phyloP scores from a whole-genome alignment of 805 yeast species.

The Metahyphopichia silvanorum region DNA sequence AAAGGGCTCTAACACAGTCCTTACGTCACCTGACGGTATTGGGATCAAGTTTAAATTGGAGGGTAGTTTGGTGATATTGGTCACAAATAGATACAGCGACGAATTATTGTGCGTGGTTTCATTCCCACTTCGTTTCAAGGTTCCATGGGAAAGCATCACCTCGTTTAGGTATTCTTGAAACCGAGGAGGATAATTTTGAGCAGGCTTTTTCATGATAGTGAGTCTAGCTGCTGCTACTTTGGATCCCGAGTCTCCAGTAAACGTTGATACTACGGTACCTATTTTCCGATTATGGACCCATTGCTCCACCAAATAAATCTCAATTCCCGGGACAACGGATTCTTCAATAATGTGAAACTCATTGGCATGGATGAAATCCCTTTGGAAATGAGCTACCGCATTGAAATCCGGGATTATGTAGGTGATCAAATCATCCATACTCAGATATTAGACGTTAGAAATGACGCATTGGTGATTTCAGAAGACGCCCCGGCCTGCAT shows the following conservation, averaged over 20 bases:
- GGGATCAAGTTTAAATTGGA: slow-evolving; percentile 70
- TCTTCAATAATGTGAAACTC: slow-evolving; percentile 43
- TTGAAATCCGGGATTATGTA: slow-evolving; percentile 56
- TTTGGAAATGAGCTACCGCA: slow-evolving; percentile 46
- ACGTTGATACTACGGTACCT: slow-evolving; percentile 71
- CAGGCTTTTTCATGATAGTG: slow-evolving; percentile 48
- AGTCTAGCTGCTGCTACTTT: slow-evolving; percentile 55
- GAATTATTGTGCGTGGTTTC: not conserved
- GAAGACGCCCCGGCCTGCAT: no score
- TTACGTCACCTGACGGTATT: slow-evolving; percentile 57
- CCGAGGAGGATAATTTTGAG: slow-evolving; percentile 45
- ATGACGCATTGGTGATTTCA: not conserved
- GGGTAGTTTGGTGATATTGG: slow-evolving; percentile 79
- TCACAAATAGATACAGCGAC: slow-evolving; percentile 56
- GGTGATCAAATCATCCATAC: slow-evolving; percentile 22
- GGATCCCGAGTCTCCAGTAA: slow-evolving; percentile 79
- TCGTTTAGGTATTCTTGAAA: slow-evolving; percentile 65
- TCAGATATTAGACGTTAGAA: not conserved
- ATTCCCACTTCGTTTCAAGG: slow-evolving; percentile 52
- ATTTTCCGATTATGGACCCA: slow-evolving; percentile 78
- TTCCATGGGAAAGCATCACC: slow-evolving; percentile 60
- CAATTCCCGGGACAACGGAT: slow-evolving; percentile 66
- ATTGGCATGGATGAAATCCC: slow-evolving; percentile 28
- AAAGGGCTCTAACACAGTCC: slow-evolving; percentile 53
- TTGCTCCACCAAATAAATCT: slow-evolving; percentile 89